Base-by-base conservation (phyloP, 306 rosid species). In the Argentina anserina region DNA sequence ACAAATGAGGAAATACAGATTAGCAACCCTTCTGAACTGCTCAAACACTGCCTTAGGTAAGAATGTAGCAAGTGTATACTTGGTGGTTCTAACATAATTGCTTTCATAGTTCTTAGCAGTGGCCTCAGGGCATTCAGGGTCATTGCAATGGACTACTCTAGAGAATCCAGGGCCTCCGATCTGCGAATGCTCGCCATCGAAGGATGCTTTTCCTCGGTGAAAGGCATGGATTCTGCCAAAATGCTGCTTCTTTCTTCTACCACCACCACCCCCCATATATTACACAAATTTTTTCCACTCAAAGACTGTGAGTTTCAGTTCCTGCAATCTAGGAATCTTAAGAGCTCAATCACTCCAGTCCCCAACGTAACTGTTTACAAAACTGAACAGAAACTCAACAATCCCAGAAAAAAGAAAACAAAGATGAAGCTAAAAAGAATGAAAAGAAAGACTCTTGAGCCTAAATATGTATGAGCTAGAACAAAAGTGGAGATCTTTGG, bases 91-190 rank as follows among this genome's bases (percentile, higher is more conserved):
- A 6, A 91, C 93, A 65, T 95, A 95, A 82, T 95, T 95, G 62
- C 81, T 87, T 26, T 84, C 85, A 77, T 91, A 95, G 26, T 74
- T 76, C 36, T 29, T 47, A 72, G 75, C 73, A 70, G 84, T 67
- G 0, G 87, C 84, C 61, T 79, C 87, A n/a, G 58, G 79, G 69
- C 85, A 70, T 4, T 91, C 96, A 12, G 96, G 81, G 28, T 88
- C 92, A 28, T 92, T 92, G 80, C 92, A 88, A 68, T 87, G 82
- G 0, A 92, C 92, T 61, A 87, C 82, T 81, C 99, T 88, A 7
- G 99, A 91, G 76, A 91, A 95, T 0, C 99, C 99, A 40, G 97
- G 99, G 4, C 97, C 97, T 82, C 99, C 99, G 55, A 95, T 88
- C 42, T 84, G 82, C 7, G 93, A 88, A 36, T 91, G 99, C 4